Percentiles rank a stretch among this genome's conserved stretches.
Conservation (phyloP, 139 green algal species). For the Asterochloris erici region DNA sequence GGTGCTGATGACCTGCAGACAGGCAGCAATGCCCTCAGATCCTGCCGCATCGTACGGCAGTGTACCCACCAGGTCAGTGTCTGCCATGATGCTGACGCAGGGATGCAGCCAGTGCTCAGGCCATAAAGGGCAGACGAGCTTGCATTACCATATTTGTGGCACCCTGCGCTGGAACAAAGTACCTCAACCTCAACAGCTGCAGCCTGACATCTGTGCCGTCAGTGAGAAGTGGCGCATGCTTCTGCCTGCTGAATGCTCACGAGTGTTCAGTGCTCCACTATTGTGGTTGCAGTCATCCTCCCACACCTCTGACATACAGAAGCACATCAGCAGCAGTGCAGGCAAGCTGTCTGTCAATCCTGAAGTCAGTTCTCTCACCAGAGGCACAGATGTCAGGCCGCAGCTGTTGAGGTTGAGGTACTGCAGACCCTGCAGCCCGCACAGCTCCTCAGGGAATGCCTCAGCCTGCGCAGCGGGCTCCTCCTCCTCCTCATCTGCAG, state of each 20-base stretch:
- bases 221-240: not conserved
- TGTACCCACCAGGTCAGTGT: too few species aligned
- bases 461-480: not conserved
- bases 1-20: slow-evolving; percentile 22
- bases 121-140: too few species aligned
- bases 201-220: slow-evolving; percentile 17
- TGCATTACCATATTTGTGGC: too few species aligned
- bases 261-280: too few species aligned
- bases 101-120: too few species aligned
- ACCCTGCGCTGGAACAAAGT: not conserved
- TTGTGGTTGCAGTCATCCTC: too few species aligned
- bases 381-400: slow-evolving; percentile 18
- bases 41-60: too few species aligned
- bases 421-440: slow-evolving; percentile 10
- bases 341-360: not conserved
- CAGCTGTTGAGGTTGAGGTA: slow-evolving; percentile 37
- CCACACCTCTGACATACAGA: not conserved
- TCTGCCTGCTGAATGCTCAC: too few species aligned
- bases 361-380: not conserved
- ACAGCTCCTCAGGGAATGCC: slow-evolving; percentile 21
- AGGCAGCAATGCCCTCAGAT: not conserved
- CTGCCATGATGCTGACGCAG: too few species aligned
- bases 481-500: not conserved
- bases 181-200: slow-evolving; percentile 36
- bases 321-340: not conserved